These are phyloP conservation scores for Scheffersomyces stipitis DNA, from an alignment of 805 yeast genomes.

Conservation along the genomic window DNA sequence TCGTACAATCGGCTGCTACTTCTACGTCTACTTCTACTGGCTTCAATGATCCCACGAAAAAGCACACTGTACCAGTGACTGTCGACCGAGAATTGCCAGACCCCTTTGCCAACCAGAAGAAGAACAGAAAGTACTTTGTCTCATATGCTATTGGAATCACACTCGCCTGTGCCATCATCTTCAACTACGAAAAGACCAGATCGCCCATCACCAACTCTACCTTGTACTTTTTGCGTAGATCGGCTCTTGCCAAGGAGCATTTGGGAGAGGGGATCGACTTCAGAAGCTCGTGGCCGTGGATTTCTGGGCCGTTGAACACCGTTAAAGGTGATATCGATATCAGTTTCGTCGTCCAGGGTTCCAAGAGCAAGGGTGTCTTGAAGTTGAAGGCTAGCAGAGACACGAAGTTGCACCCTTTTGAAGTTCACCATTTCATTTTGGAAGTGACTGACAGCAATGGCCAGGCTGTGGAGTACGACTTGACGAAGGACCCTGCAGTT, in stretches of 20 bases:
- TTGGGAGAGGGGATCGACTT: constrained; percentile 79
- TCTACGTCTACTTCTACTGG: too few species aligned
- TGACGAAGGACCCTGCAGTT: constrained; percentile 27
- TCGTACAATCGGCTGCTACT: too few species aligned
- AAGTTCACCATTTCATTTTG: constrained; percentile 33
- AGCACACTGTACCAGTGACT: constrained; percentile 49
- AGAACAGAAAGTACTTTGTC: constrained; percentile 54
- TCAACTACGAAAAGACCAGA: constrained; percentile 89
- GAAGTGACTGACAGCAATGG: constrained; percentile 13
- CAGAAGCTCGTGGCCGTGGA: constrained; percentile 82
- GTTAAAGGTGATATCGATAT: constrained; percentile 80
- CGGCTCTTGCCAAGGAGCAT: constrained; percentile 55
- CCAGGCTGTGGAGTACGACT: constrained; percentile 16
- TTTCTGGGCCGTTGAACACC: constrained; percentile 79
- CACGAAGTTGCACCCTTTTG: constrained; percentile 49
- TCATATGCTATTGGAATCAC: constrained; percentile 39
- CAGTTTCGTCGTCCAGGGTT: constrained; percentile 68
- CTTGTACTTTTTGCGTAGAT: constrained; percentile 79
- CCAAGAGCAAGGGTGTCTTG: constrained; percentile 50
- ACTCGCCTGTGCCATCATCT: constrained; percentile 53
- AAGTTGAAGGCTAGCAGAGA: constrained; percentile 73
- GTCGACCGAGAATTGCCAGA: constrained; percentile 83
- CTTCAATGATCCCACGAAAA: too few species aligned
- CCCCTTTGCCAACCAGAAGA: constrained; percentile 57
- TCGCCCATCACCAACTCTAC: constrained; percentile 89